Base-by-base conservation (phyloP, 140 eudicot genomes). In the Anethum foeniculum region DNA sequence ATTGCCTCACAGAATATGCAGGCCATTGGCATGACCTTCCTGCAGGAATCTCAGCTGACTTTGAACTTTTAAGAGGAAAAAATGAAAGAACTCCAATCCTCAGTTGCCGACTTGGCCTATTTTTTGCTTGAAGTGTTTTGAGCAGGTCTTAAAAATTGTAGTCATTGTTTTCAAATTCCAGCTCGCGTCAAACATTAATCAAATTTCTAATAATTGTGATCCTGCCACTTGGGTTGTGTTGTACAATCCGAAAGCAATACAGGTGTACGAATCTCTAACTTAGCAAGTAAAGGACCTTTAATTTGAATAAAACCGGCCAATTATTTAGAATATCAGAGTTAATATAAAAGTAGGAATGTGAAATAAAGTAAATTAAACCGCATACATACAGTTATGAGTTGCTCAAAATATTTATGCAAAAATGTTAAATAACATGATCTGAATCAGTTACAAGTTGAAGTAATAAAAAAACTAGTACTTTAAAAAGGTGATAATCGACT, bases 251-350 rank as follows among this genome's bases (percentile, higher is more conserved):
- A n/a, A n/a, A 60, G 68, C 32, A 60, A 8, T 60, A n/a, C 69
- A 62, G 36, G 69, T 10, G 75, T 69, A 32, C 75, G 75, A 69
- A 15, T 69, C 75, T 39, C 44, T 28, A 1, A n/a, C 16, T 30
- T 28, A 36, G 75, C 75, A 62, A 32, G 43, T 30, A 67, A 71
- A 71, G 47, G 27, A 21, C 14, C 76, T 71, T 71, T 71, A 71
- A 71, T 71, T 71, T 71, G 47, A 71, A 71, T 38, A 36, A 38
- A 38, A 34, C n/a, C 10, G 48, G 28, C 15, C 27, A 19, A 38
- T 71, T 16, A 71, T 38, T n/a, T 6, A 7, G 13, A 71, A 38
- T 7, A 27, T 38, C 49, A 36, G 23, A 38, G 16, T 38, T 6
- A 34, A 19, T 34, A 71, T 38, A 0, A 19, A 6, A 19, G 48